Percentiles rank a stretch among this genome's conserved stretches.
These are phyloP conservation scores for Powellomyces hirtus DNA, from an alignment of 192 early-diverging fungal genomes.

Conservation along the genomic window DNA sequence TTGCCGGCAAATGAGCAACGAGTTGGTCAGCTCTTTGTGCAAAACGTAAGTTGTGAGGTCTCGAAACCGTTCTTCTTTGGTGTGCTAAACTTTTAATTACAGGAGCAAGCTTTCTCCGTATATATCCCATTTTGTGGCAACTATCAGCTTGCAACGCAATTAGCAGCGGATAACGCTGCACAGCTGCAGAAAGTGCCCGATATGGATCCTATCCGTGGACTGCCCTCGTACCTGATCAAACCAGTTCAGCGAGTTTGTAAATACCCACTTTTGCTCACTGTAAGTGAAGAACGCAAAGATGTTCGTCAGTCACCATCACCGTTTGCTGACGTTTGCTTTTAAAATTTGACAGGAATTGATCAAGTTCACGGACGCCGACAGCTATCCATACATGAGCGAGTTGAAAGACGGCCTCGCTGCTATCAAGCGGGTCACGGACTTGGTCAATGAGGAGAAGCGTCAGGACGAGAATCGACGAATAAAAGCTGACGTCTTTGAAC, in stretches of 20 bases:
- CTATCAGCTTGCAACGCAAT: constrained; percentile 56
- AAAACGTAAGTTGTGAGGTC: constrained; percentile 47
- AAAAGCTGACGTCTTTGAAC: constrained; percentile 74
- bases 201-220: constrained; percentile 83
- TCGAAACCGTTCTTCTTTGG: background rate
- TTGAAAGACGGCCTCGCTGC: constrained; percentile 67
- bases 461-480: constrained; percentile 82
- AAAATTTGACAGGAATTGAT: constrained; percentile 36
- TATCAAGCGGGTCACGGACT: constrained; percentile 82
- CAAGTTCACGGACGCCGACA: constrained; percentile 34
- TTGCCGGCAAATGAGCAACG: constrained; percentile 76
- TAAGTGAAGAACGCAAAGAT: constrained; percentile 28
- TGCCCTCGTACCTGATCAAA: constrained; percentile 93
- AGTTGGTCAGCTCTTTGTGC: constrained; percentile 83
- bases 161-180: constrained; percentile 36
- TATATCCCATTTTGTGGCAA: constrained; percentile 96
- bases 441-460: constrained; percentile 88
- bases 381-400: constrained; percentile 47
- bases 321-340: background rate
- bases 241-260: constrained; percentile 98
- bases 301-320: no score
- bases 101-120: constrained; percentile 47
- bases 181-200: constrained; percentile 53
- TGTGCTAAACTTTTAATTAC: no score
- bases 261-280: constrained; percentile 88